A percentile compares a stretch with the other conserved stretches of the same genome.
Conservation (phyloP, 2,329 filamentous ascomycete genomes). For the Chrysosphaeria jannelii region DNA sequence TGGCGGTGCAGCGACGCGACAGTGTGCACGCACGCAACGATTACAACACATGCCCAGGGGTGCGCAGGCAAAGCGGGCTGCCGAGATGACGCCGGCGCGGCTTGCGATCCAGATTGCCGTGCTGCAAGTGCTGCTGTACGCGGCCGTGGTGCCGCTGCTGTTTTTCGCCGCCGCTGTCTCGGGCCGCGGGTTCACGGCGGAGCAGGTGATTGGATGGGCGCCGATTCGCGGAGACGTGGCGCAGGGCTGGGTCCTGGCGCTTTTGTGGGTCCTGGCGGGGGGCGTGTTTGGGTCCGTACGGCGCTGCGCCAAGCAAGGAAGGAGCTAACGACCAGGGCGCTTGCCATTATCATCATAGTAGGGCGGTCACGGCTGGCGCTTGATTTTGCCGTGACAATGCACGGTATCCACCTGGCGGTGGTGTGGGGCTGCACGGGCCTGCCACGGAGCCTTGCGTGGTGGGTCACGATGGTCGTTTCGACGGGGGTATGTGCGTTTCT, state of each 20-base stretch:
- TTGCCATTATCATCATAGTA: slow-evolving; percentile 58
- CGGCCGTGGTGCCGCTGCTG: slow-evolving; percentile 18
- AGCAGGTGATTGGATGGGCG: slow-evolving; percentile 26
- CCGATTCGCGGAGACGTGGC: slow-evolving; percentile 29
- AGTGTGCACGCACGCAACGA: no score
- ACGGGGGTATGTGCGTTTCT: slow-evolving; percentile 20
- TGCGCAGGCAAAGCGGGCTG: slow-evolving; percentile 26
- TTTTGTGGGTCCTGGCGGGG: slow-evolving; percentile 25
- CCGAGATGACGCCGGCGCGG: slow-evolving; percentile 27
- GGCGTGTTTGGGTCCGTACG: slow-evolving; percentile 12
- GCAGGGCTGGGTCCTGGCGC: slow-evolving; percentile 26
- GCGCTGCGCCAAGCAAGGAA: no score
- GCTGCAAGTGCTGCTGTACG: slow-evolving; percentile 25
- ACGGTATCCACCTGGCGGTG: slow-evolving; percentile 9
- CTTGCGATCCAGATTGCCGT: slow-evolving; percentile 27
- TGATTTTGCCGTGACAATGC: slow-evolving; percentile 70
- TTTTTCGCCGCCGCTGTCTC: slow-evolving; percentile 27
- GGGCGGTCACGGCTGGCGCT: slow-evolving; percentile 78
- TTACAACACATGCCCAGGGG: no score
- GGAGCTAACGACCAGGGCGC: slow-evolving; percentile 29
- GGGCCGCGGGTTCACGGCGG: slow-evolving; percentile 20
- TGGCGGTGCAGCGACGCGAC: no score
- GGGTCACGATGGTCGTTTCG: slow-evolving; percentile 26
- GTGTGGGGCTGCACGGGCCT: slow-evolving; percentile 48
- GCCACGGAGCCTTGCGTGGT: slow-evolving; percentile 64